phyloP scores from a whole-genome alignment of 1,284 basidiomycete genomes.

The Waitea zeae region DNA sequence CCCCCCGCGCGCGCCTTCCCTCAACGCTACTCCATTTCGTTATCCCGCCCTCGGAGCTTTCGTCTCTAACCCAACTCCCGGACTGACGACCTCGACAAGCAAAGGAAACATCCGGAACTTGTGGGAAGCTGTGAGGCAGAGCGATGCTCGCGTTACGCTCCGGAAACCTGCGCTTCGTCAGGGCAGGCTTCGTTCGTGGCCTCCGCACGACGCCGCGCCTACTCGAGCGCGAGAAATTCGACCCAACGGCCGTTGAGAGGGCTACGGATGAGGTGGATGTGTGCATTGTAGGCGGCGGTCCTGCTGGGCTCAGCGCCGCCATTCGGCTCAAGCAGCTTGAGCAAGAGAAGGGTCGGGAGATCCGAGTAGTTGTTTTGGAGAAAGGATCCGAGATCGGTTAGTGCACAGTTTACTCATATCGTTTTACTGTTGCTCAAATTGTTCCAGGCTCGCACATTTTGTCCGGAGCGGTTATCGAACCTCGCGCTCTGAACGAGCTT shows the following conservation, averaged over 20 bases:
- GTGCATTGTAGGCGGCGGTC: slow-evolving; percentile 92
- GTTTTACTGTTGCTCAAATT: neutral
- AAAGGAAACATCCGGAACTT: too few species aligned
- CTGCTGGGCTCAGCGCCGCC: slow-evolving; percentile 91
- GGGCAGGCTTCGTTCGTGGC: too few species aligned
- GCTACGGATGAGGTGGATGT: slow-evolving; percentile 86
- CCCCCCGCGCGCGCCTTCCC: too few species aligned
- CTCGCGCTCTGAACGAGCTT: slow-evolving; percentile 82
- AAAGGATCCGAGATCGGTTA: slow-evolving; percentile 86
- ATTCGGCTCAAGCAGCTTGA: slow-evolving; percentile 93
- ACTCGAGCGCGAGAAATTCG: slow-evolving; percentile 27
- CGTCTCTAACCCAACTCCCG: too few species aligned
- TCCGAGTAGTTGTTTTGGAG: slow-evolving; percentile 89
- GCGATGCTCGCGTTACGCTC: too few species aligned
- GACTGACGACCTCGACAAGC: too few species aligned
- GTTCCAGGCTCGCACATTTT: slow-evolving; percentile 79
- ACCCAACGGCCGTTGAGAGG: slow-evolving; percentile 44
- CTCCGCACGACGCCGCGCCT: too few species aligned
- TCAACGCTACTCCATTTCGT: too few species aligned
- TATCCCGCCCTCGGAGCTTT: too few species aligned
- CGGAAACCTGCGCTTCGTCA: too few species aligned
- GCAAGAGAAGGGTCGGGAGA: slow-evolving; percentile 57
- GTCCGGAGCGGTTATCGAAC: slow-evolving; percentile 92
- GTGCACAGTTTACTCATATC: slow-evolving; percentile 14
- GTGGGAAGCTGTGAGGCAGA: too few species aligned